Base-by-base conservation (phyloP, 108 stramenopile species). In the Cyclotella cryptica region DNA sequence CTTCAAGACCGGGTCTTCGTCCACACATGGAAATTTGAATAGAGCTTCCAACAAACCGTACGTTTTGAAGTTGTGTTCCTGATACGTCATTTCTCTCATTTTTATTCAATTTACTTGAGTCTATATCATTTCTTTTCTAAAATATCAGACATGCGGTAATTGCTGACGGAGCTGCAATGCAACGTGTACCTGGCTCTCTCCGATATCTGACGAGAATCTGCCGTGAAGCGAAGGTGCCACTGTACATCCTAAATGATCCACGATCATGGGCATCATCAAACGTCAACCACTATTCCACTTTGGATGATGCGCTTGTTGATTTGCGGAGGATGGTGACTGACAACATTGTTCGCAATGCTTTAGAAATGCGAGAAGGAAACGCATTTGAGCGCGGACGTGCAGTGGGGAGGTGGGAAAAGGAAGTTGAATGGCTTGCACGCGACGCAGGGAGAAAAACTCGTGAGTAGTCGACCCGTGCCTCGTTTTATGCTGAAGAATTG, bases 241-340 rank as follows among this genome's bases (percentile, higher is more conserved):
- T 95, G 12, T 95, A 85, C 67, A 86, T 95, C 18, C 68, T 95
- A 41, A 86, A 93, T 40, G 94, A 95, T 84, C 92, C 94, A 15
- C 72, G 93, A 27, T 80, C 74, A 22, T 92, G 91, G 93, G 91
- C 90, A n/a, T 35, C 30, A 39, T 39, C 35, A 14, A n/a, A 29
- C 22, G 75, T 78, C 18, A 88, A 89, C 41, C 91, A 90, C 15
- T 88, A 92, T 64, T 64, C 85, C 19, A 84, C 78, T 15, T 61
- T 93, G 19, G 53, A 69, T 43, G 85, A 88, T 47, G 93, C 91
- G 14, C 46, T 92, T 15, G 63, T 71, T 14, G 91, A 92, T 26
- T 88, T 95, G 73, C 80, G 89, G 27, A 79, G 67, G 17, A 84
- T 81, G 0, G 77, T 93, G 30, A 85, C 91, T 45, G 79, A 88